phyloP scores from a whole-genome alignment of 768 basidiomycete species.

The Boletus reticulatus region DNA sequence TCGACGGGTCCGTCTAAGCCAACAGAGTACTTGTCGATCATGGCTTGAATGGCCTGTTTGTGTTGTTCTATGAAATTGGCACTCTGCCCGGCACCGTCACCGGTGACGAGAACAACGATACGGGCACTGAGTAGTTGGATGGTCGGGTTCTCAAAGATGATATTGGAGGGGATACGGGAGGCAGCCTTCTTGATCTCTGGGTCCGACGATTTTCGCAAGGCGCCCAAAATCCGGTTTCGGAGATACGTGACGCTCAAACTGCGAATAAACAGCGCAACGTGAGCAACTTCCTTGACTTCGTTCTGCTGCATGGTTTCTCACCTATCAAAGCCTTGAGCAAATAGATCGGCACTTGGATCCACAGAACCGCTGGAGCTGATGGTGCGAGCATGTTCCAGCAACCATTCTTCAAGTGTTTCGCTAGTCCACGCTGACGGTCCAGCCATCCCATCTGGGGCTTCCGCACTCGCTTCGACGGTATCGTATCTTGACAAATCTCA shows the following conservation, averaged over 20 bases:
- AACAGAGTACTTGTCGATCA: slow-evolving; percentile 39
- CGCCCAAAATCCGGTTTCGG: slow-evolving; percentile 15
- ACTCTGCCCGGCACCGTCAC: background rate
- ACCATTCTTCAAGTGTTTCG: slow-evolving; percentile 5
- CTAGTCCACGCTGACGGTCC: background rate
- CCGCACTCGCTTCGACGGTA: background rate
- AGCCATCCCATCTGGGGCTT: background rate
- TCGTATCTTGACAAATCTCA: background rate
- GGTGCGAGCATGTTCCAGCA: slow-evolving; percentile 3
- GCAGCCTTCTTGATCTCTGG: background rate
- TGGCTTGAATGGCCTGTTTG: slow-evolving; percentile 18
- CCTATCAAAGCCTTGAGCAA: too few species aligned
- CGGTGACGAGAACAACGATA: background rate
- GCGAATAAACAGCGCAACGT: background rate
- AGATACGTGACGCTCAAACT: slow-evolving; percentile 27
- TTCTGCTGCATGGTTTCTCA: background rate
- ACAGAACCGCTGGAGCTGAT: background rate
- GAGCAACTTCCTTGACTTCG: too few species aligned
- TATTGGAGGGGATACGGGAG: slow-evolving; percentile 20
- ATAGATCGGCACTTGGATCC: slow-evolving; percentile 17
- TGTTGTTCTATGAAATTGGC: background rate
- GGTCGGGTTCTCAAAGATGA: slow-evolving; percentile 40
- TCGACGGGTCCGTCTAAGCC: background rate
- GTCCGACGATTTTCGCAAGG: slow-evolving; percentile 7
- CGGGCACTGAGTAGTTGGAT: background rate